These are phyloP conservation scores for Colletotrichum spaethianum DNA, from an alignment of 2,329 filamentous ascomycete species.

Conservation along the genomic window DNA sequence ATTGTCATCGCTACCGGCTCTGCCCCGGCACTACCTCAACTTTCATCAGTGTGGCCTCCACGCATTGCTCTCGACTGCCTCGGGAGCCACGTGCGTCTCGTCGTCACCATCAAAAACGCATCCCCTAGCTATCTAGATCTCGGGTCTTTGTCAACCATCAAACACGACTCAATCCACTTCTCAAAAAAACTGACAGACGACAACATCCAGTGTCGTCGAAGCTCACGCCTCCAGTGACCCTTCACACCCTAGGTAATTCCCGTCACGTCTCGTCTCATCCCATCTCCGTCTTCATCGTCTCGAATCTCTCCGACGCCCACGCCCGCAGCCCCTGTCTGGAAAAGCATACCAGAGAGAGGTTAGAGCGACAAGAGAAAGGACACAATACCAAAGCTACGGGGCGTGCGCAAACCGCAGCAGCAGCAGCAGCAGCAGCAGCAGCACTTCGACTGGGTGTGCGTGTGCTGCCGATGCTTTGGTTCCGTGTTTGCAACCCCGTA, in stretches of 20 bases:
- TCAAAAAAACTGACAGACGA: not conserved
- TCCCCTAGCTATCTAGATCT: not conserved
- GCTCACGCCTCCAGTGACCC: not conserved
- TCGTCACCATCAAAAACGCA: not conserved
- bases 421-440: not conserved
- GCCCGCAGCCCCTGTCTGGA: slow-evolving; percentile 26
- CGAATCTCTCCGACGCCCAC: slow-evolving; percentile 18
- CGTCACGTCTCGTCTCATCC: slow-evolving; percentile 36
- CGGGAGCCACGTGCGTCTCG: not conserved
- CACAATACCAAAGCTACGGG: not conserved
- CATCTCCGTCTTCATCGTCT: slow-evolving; percentile 35
- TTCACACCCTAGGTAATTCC: slow-evolving; percentile 4
- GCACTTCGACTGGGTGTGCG: slow-evolving; percentile 11
- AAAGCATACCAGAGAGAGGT: not conserved
- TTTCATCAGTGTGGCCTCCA: not conserved
- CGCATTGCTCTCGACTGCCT: not conserved
- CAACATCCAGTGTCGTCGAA: not conserved
- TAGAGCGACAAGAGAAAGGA: not conserved
- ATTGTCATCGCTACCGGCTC: slow-evolving; percentile 17
- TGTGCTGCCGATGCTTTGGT: slow-evolving; percentile 35
- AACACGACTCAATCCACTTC: not conserved
- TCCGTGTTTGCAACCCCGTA: slow-evolving; percentile 36
- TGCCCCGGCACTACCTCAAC: not conserved
- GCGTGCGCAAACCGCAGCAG: slow-evolving; percentile 23
- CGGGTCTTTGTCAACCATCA: not conserved